Evolutionary conservation across 208 protist genomes (phyloP).

Genomic region (Leishmania tropica): DNA sequence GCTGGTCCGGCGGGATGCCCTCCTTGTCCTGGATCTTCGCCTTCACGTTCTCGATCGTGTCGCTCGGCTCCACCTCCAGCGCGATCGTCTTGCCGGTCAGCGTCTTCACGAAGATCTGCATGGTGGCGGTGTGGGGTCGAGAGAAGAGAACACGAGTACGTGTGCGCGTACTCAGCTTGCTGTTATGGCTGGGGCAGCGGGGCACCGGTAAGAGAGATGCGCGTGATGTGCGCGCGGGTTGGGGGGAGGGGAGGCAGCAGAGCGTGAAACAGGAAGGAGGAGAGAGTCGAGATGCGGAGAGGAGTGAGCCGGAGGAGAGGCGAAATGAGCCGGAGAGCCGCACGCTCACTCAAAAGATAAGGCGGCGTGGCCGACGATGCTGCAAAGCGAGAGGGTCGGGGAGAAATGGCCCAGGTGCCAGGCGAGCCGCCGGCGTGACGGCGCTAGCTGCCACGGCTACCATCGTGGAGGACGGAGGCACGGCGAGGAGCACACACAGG

Average conservation of each 20-base stretch:
- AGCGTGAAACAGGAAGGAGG: not conserved
- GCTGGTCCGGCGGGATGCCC: conserved; percentile 71
- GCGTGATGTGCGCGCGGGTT: too few relatives aligned
- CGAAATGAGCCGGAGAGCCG: not conserved
- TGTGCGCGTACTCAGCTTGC: conserved; percentile 6
- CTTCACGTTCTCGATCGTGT: conserved; percentile 98
- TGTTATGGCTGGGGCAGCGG: not conserved
- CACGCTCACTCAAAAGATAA: not conserved
- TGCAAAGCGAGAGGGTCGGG: not conserved
- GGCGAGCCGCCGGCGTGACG: not conserved
- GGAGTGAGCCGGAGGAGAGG: not conserved
- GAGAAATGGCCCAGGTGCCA: not conserved
- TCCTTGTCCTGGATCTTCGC: conserved; percentile 99
- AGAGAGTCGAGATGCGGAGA: not conserved
- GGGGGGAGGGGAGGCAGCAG: not conserved
- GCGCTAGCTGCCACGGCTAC: not conserved
- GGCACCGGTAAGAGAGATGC: too few relatives aligned
- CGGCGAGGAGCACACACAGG: not conserved
- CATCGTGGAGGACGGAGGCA: not conserved
- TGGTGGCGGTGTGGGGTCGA: conserved; percentile 46
- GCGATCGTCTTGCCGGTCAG: conserved; percentile 98
- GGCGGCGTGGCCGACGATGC: not conserved
- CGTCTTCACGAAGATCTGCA: conserved; percentile 98
- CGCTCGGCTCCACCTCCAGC: conserved; percentile 96
- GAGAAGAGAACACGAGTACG: conserved; percentile 6